A percentile compares a stretch with the other conserved stretches of the same genome.
Conservation (phyloP, 2,329 filamentous ascomycete genomes). For the Monascus ruber region DNA sequence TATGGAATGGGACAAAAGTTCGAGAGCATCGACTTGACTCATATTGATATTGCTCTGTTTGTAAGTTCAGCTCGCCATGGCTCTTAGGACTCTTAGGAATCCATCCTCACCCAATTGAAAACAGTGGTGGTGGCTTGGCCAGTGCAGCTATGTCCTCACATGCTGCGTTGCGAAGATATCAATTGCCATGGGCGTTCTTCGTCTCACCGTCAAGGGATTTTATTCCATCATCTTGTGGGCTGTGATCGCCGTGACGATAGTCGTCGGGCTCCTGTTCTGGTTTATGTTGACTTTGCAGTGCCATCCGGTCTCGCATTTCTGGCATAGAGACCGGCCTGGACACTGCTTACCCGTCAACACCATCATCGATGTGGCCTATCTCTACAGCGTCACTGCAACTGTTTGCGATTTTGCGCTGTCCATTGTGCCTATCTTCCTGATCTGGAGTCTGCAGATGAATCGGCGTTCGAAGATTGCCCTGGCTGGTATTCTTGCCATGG, state of each 20-base stretch:
- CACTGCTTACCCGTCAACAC: slow-evolving; percentile 34
- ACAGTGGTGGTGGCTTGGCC: slow-evolving; percentile 44
- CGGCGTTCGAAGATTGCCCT: slow-evolving; percentile 41
- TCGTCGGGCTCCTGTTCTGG: slow-evolving; percentile 39
- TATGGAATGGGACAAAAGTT: slow-evolving; percentile 21
- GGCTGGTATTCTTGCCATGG: slow-evolving; percentile 44
- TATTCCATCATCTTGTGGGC: slow-evolving; percentile 37
- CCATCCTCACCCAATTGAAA: neutral
- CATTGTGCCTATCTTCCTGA: slow-evolving; percentile 44
- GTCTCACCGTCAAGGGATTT: slow-evolving; percentile 36
- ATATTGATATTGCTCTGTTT: slow-evolving; percentile 22
- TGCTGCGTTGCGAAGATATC: slow-evolving; percentile 40
- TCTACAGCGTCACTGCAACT: slow-evolving; percentile 39
- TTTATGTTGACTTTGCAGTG: slow-evolving; percentile 45
- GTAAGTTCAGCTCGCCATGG: slow-evolving; percentile 10
- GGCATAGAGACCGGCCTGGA: slow-evolving; percentile 28
- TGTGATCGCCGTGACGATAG: slow-evolving; percentile 35
- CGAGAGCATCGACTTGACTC: slow-evolving; percentile 5
- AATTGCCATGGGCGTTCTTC: slow-evolving; percentile 43
- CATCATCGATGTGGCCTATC: slow-evolving; percentile 42
- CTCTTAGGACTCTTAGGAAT: neutral
- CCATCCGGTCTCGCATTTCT: slow-evolving; percentile 41
- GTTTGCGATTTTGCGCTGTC: slow-evolving; percentile 42
- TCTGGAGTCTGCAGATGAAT: slow-evolving; percentile 47
- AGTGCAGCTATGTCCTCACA: slow-evolving; percentile 42